Conservation (phyloP, 1,139 yeast genomes). For the Nakaseomyces bracarensis region DNA sequence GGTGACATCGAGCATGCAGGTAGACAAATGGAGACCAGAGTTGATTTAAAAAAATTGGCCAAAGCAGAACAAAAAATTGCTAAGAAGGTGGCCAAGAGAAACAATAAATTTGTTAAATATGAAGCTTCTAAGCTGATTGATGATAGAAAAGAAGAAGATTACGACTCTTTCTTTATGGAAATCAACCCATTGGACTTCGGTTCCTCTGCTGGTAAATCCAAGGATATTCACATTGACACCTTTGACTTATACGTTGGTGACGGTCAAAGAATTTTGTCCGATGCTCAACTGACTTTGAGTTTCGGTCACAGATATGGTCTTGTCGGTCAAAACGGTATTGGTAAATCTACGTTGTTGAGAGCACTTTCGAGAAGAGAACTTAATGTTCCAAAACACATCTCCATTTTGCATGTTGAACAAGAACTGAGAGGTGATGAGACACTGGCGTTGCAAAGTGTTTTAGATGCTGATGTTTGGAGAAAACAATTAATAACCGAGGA, state of each 20-base stretch:
- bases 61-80: slow-evolving; percentile 97
- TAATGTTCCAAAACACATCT: slow-evolving; percentile 87
- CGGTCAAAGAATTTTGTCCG: slow-evolving; percentile 85
- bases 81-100: slow-evolving; percentile 90
- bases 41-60: slow-evolving; percentile 90
- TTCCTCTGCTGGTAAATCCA: slow-evolving; percentile 85
- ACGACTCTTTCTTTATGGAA: slow-evolving; percentile 88
- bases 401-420: slow-evolving; percentile 94
- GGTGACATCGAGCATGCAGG: slow-evolving; percentile 88
- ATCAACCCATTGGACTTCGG: slow-evolving; percentile 93
- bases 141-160: slow-evolving; percentile 57
- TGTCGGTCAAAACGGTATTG: slow-evolving; percentile 98
- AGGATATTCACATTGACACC: slow-evolving; percentile 86
- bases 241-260: slow-evolving; percentile 93
- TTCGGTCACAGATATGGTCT: slow-evolving; percentile 94
- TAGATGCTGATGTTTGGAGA: slow-evolving; percentile 99
- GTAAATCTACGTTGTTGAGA: slow-evolving; percentile 86
- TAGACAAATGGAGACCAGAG: slow-evolving; percentile 84
- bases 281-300: slow-evolving; percentile 77
- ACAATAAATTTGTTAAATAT: slow-evolving; percentile 73
- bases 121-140: slow-evolving; percentile 85
- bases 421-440: slow-evolving; percentile 92
- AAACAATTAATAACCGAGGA: slow-evolving; percentile 79
- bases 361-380: slow-evolving; percentile 92
- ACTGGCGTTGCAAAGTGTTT: slow-evolving; percentile 80